A percentile compares a stretch with the other conserved stretches of the same genome.
phyloP scores from a whole-genome alignment of 345 rosid genomes.

The Rhodamnia rubescens region DNA sequence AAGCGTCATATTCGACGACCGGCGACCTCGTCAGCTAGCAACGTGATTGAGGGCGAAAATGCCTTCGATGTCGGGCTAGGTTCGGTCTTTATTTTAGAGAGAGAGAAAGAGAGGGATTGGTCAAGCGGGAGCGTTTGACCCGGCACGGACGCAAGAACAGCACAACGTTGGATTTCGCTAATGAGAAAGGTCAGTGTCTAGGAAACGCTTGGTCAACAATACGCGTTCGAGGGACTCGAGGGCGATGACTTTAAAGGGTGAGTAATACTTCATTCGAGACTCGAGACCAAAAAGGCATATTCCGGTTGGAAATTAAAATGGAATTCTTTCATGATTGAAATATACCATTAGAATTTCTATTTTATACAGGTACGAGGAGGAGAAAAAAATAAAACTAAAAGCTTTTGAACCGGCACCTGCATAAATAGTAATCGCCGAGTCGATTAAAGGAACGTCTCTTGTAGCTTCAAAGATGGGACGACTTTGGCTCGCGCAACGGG shows the following conservation, averaged over 20 bases:
- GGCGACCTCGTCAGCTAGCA: too few relatives aligned
- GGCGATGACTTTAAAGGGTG: not conserved
- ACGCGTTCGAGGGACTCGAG: not conserved
- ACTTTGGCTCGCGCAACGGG: not conserved
- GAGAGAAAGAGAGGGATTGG: not conserved
- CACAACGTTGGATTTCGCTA: not conserved
- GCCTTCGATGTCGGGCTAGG: not conserved
- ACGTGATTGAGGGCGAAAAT: not conserved
- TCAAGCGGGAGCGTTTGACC: not conserved
- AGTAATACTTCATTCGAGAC: not conserved
- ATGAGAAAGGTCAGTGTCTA: not conserved
- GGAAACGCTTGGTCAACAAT: not conserved
- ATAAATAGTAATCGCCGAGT: accelerated
- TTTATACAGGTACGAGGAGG: accelerated
- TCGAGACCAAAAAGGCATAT: not conserved
- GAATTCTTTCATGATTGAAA: not conserved
- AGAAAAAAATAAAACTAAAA: too few relatives aligned
- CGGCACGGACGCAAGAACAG: not conserved
- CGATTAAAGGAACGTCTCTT: accelerated
- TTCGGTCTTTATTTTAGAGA: not conserved
- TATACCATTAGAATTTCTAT: not conserved
- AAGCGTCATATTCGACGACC: too few relatives aligned
- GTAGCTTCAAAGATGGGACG: not conserved
- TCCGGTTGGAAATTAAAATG: not conserved
- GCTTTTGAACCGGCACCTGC: accelerated